These are phyloP conservation scores for Wickerhamomyces mucosus DNA, from an alignment of 805 yeast genomes.

Conservation along the genomic window DNA sequence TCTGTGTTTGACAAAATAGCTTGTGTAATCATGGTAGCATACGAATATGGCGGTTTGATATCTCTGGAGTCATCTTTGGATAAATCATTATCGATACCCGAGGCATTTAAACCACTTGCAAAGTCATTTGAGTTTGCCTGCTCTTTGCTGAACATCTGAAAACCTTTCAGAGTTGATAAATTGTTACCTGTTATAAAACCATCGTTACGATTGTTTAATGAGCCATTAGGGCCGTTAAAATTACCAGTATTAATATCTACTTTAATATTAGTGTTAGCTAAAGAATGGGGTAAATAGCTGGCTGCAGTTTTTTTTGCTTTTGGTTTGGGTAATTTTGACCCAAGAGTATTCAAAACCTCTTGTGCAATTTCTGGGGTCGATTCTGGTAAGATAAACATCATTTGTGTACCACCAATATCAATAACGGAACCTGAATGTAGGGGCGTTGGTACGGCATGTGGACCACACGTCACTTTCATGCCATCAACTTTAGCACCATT, in stretches of 20 bases:
- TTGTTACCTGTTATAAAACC: too few species aligned
- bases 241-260: too few species aligned
- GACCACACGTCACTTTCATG: slow-evolving; percentile 33
- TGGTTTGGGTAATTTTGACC: slow-evolving; percentile 24
- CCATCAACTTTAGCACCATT: slow-evolving; percentile 92
- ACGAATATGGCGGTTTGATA: slow-evolving; percentile 92
- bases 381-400: slow-evolving; percentile 97
- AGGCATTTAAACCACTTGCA: background rate
- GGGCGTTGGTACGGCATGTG: slow-evolving; percentile 37
- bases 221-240: background rate
- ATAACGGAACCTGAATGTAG: slow-evolving; percentile 81
- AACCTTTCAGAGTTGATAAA: slow-evolving; percentile 35
- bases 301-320: slow-evolving; percentile 12
- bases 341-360: slow-evolving; percentile 23
- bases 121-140: slow-evolving; percentile 9
- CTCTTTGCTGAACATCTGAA: slow-evolving; percentile 44
- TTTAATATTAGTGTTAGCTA: too few species aligned
- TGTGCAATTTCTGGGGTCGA: slow-evolving; percentile 59
- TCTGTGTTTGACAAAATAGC: slow-evolving; percentile 85
- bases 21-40: slow-evolving; percentile 97
- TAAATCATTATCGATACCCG: slow-evolving; percentile 33
- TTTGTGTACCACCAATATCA: slow-evolving; percentile 95
- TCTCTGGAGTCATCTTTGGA: slow-evolving; percentile 88
- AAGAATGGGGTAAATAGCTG: background rate
- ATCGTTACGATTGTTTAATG: background rate